phyloP scores from a whole-genome alignment of 2,329 filamentous ascomycete genomes.

The Sclerotiophoma versabilis region DNA sequence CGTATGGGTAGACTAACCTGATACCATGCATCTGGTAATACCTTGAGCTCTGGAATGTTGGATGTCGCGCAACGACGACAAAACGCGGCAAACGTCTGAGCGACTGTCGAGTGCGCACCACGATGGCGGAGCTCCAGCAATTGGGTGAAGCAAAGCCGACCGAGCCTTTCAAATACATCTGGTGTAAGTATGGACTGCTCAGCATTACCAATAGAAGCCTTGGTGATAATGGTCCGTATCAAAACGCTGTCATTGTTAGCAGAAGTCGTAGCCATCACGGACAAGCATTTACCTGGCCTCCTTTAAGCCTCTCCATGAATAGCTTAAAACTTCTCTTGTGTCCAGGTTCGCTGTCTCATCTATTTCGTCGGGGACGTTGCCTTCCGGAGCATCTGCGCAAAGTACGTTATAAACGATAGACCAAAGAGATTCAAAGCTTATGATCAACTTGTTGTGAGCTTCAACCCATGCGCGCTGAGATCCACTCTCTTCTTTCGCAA shows the following conservation, averaged over 20 bases:
- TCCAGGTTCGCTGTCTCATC: slow-evolving; percentile 74
- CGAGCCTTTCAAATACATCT: slow-evolving; percentile 69
- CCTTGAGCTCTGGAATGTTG: slow-evolving; percentile 51
- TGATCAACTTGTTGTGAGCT: slow-evolving; percentile 65
- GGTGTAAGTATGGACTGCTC: slow-evolving; percentile 30
- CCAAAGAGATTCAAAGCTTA: slow-evolving; percentile 76
- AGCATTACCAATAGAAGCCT: slow-evolving; percentile 42
- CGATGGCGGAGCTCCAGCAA: slow-evolving; percentile 84
- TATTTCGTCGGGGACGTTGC: slow-evolving; percentile 79
- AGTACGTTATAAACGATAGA: slow-evolving; percentile 75
- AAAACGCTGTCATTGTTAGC: slow-evolving; percentile 66
- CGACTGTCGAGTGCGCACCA: slow-evolving; percentile 92
- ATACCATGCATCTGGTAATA: slow-evolving; percentile 74
- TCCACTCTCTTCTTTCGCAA: slow-evolving; percentile 19
- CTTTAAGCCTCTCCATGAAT: slow-evolving; percentile 93
- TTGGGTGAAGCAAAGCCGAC: slow-evolving; percentile 80
- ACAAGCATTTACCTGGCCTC: slow-evolving; percentile 75
- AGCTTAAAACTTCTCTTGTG: slow-evolving; percentile 90
- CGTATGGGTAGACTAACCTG: slow-evolving; percentile 33
- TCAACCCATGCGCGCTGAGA: slow-evolving; percentile 38
- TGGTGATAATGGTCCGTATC: slow-evolving; percentile 58
- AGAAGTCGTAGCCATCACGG: neutral
- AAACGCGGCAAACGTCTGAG: slow-evolving; percentile 82
- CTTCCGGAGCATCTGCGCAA: slow-evolving; percentile 94
- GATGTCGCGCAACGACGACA: slow-evolving; percentile 71